Evolutionary conservation across 257 asterid genomes (phyloP).

Genomic region (Anisodus tanguticus): DNA sequence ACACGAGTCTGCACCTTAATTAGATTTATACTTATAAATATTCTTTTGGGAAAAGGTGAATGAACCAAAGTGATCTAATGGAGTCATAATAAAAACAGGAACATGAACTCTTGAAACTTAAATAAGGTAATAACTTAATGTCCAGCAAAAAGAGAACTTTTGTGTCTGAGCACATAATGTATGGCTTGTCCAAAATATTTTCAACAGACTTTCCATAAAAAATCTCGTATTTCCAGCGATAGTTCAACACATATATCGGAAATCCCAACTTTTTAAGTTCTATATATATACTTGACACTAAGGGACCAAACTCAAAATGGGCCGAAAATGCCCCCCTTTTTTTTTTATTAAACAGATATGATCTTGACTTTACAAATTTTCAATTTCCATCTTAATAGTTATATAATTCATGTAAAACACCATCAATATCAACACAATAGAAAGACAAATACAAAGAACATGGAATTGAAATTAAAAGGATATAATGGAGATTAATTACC

Average conservation of each 20-base stretch:
- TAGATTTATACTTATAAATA: neutral
- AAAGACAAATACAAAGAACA: neutral
- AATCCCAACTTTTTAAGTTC: too few species aligned
- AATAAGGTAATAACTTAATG: neutral
- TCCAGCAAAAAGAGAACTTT: neutral
- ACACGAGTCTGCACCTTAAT: neutral
- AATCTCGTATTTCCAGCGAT: neutral
- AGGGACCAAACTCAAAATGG: neutral
- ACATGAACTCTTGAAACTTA: neutral
- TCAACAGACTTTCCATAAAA: neutral
- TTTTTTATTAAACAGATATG: neutral
- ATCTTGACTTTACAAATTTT: neutral
- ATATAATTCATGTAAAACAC: neutral
- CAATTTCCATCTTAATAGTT: neutral
- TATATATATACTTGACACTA: too few species aligned
- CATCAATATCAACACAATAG: too few species aligned
- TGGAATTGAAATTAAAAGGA: neutral
- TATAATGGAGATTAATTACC: neutral
- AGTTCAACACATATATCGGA: too few species aligned
- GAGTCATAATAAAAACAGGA: neutral
- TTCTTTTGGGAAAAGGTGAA: neutral
- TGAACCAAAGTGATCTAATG: conserved; percentile 20
- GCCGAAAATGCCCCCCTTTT: neutral
- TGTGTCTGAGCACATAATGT: too few species aligned
- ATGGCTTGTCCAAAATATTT: neutral